Conservation (phyloP, 2,329 filamentous ascomycete species). For the Zarea fungicola region DNA sequence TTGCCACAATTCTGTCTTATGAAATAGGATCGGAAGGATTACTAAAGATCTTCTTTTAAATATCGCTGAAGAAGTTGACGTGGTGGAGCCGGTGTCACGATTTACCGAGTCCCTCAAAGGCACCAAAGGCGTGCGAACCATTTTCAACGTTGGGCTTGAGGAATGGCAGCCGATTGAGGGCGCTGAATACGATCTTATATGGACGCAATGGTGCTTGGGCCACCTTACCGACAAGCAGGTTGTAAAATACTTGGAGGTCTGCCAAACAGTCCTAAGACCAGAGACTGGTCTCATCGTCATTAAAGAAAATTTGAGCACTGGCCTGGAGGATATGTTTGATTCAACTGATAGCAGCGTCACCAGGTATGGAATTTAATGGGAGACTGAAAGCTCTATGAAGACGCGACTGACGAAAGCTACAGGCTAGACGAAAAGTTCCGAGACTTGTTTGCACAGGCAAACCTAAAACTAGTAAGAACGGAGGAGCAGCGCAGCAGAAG, state of each 20-base stretch:
- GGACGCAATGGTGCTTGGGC: conserved; percentile 35
- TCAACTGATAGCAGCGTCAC: conserved; percentile 73
- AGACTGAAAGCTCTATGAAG: neutral
- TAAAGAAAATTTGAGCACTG: conserved; percentile 65
- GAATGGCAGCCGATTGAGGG: conserved; percentile 52
- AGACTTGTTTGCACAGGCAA: conserved; percentile 62
- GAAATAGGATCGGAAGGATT: conserved; percentile 75
- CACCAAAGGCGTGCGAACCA: conserved; percentile 52
- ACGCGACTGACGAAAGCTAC: neutral
- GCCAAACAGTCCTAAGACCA: conserved; percentile 38
- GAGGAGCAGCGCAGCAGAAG: conserved; percentile 73
- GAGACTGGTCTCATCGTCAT: conserved; percentile 30
- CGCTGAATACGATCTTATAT: conserved; percentile 44
- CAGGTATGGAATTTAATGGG: conserved; percentile 32
- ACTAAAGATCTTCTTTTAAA: conserved; percentile 69
- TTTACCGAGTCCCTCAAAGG: conserved; percentile 64
- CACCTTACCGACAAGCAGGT: conserved; percentile 74
- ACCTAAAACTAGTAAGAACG: conserved; percentile 59
- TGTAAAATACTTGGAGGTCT: conserved; percentile 59
- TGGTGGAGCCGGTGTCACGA: conserved; percentile 78
- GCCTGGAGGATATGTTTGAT: conserved; percentile 64
- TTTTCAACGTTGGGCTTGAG: conserved; percentile 72
- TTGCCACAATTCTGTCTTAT: neutral
- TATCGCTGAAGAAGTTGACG: conserved; percentile 67
- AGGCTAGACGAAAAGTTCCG: conserved; percentile 69